phyloP scores from a whole-genome alignment of 371 early-diverging fungal species.

The Choanephora cucurbitarum region DNA sequence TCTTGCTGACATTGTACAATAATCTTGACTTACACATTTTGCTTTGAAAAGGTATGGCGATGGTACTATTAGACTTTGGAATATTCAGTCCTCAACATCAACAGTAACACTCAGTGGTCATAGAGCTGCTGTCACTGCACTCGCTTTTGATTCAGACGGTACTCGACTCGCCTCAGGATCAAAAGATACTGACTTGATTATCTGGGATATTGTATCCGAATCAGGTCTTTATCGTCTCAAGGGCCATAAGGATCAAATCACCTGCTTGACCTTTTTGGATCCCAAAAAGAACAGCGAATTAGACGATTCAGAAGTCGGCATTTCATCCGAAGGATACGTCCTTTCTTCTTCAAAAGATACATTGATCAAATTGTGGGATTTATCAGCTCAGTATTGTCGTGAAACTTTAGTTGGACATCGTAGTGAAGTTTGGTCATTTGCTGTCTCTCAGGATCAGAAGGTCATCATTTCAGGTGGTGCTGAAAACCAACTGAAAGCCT shows the following conservation, averaged over 20 bases:
- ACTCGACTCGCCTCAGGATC: constrained; percentile 89
- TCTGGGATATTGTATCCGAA: constrained; percentile 95
- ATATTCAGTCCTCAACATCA: constrained; percentile 42
- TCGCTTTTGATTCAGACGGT: constrained; percentile 79
- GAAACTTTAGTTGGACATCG: constrained; percentile 93
- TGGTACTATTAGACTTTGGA: constrained; percentile 85
- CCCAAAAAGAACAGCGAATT: constrained; percentile 18
- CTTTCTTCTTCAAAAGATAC: constrained; percentile 93
- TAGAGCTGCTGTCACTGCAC: constrained; percentile 80
- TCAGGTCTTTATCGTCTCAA: constrained; percentile 85
- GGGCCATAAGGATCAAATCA: constrained; percentile 95
- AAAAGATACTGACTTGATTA: constrained; percentile 88
- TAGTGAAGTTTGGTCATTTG: constrained; percentile 91
- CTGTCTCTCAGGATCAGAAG: constrained; percentile 57
- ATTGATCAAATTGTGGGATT: constrained; percentile 94
- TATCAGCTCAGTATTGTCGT: constrained; percentile 89
- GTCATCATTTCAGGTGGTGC: constrained; percentile 84
- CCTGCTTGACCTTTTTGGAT: constrained; percentile 61
- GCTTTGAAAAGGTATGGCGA: constrained; percentile 63
- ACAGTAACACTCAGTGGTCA: constrained; percentile 90
- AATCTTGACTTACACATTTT: too few species aligned
- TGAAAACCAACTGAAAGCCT: constrained; percentile 84
- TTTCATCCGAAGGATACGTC: constrained; percentile 65
- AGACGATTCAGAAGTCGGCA: constrained; percentile 34
- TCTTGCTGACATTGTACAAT: background rate